Conservation (phyloP, 2,329 filamentous ascomycete species). For the Aspergillus aculeatus region DNA sequence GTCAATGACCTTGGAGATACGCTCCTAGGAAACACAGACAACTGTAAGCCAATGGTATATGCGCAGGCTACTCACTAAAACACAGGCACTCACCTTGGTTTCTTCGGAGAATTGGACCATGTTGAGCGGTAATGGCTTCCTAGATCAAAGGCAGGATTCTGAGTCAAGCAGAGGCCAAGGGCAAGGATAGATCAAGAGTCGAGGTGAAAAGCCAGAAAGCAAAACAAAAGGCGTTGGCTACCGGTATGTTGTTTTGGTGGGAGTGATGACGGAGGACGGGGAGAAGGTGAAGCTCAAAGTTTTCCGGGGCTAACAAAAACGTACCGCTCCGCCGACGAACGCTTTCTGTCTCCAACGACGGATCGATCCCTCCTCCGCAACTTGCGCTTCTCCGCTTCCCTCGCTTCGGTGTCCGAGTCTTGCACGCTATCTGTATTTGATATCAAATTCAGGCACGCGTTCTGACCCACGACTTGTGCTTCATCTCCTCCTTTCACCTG, state of each 20-base stretch:
- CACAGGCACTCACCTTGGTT: conserved; percentile 69
- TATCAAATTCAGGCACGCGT: neutral
- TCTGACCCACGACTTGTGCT: neutral
- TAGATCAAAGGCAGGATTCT: neutral
- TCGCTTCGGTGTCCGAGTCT: neutral
- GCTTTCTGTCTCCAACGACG: conserved; percentile 2
- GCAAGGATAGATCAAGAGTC: neutral
- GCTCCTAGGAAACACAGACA: conserved; percentile 65
- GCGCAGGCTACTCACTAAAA: neutral
- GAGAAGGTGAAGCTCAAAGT: conserved; percentile 28
- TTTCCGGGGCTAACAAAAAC: conserved; percentile 30
- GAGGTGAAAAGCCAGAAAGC: neutral
- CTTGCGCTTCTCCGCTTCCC: neutral
- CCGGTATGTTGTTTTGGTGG: conserved; percentile 1
- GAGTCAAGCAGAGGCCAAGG: neutral
- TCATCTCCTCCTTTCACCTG: neutral
- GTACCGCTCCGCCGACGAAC: conserved; percentile 15
- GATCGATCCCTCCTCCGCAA: neutral
- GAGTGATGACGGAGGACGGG: conserved; percentile 19
- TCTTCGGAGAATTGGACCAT: conserved; percentile 82
- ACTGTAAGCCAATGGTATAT: conserved; percentile 10
- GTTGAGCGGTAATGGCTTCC: conserved; percentile 17
- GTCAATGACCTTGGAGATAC: conserved; percentile 95
- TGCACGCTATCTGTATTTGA: neutral
- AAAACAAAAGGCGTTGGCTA: neutral